Percentiles rank a stretch among this genome's conserved stretches.
phyloP scores from a whole-genome alignment of 495 filamentous ascomycete genomes.

The Corynascus novoguineensis region DNA sequence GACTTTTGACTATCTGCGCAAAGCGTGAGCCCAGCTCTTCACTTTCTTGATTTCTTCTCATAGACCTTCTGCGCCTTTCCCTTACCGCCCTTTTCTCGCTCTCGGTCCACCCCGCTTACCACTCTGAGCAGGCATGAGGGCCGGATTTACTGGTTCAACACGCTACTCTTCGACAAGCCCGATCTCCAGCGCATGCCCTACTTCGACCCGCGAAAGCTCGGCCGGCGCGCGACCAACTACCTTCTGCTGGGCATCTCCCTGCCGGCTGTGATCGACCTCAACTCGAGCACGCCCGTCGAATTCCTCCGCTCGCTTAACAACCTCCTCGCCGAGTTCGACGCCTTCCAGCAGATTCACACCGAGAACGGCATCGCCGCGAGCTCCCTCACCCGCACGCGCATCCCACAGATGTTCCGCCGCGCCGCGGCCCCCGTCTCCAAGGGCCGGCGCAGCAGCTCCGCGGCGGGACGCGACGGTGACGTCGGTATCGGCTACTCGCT shows the following conservation, averaged over 20 bases:
- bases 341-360: slow-evolving; percentile 79
- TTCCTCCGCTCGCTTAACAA: slow-evolving; percentile 83
- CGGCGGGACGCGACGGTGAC: slow-evolving; percentile 33
- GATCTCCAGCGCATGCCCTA: slow-evolving; percentile 79
- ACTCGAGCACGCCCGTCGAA: slow-evolving; percentile 66
- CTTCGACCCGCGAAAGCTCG: slow-evolving; percentile 74
- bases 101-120: slow-evolving; percentile 15
- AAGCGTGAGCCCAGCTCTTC: slow-evolving; percentile 60
- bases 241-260: slow-evolving; percentile 88
- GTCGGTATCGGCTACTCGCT: slow-evolving; percentile 15
- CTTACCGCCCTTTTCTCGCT: slow-evolving; percentile 4
- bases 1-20: slow-evolving; percentile 89
- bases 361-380: slow-evolving; percentile 64
- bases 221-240: slow-evolving; percentile 83
- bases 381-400: slow-evolving; percentile 67
- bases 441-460: slow-evolving; percentile 62
- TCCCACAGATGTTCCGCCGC: slow-evolving; percentile 87
- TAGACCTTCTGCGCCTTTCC: background rate
- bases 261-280: slow-evolving; percentile 81
- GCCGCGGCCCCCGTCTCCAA: slow-evolving; percentile 47
- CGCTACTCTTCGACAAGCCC: slow-evolving; percentile 77
- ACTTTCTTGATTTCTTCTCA: background rate
- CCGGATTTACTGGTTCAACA: slow-evolving; percentile 96
- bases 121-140: slow-evolving; percentile 67
- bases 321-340: slow-evolving; percentile 85